Conservation (phyloP, 2,329 filamentous ascomycete species). For the Colletotrichum sp. region DNA sequence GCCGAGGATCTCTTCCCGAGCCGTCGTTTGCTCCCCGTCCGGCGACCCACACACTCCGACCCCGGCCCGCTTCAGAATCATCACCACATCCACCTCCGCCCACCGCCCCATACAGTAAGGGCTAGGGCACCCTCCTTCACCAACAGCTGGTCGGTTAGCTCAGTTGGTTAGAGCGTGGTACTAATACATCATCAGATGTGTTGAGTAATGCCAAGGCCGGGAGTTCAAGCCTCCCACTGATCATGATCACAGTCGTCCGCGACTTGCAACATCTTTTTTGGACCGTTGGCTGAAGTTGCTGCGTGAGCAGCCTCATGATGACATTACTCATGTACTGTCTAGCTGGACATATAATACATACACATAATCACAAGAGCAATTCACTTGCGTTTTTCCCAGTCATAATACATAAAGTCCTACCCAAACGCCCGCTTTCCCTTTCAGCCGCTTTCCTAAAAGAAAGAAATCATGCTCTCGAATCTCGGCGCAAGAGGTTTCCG, state of each 20-base stretch:
- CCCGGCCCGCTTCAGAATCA: neutral
- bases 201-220: neutral
- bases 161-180: slow-evolving; percentile 1
- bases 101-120: neutral
- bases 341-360: neutral
- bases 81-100: neutral
- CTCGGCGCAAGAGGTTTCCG: slow-evolving; percentile 31
- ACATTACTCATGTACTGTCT: neutral
- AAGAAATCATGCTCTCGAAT: neutral
- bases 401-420: neutral
- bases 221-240: neutral
- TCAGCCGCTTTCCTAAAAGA: neutral
- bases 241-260: neutral
- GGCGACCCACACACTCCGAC: neutral
- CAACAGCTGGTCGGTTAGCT: neutral
- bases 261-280: neutral
- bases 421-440: neutral
- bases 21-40: neutral
- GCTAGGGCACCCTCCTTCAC: neutral
- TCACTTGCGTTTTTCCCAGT: neutral
- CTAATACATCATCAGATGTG: neutral
- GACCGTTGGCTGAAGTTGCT: neutral
- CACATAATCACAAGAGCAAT: neutral
- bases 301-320: neutral
- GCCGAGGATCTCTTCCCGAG: neutral